Conservation (phyloP, 2,329 filamentous ascomycete species). For the Colletotrichum endophyticum region DNA sequence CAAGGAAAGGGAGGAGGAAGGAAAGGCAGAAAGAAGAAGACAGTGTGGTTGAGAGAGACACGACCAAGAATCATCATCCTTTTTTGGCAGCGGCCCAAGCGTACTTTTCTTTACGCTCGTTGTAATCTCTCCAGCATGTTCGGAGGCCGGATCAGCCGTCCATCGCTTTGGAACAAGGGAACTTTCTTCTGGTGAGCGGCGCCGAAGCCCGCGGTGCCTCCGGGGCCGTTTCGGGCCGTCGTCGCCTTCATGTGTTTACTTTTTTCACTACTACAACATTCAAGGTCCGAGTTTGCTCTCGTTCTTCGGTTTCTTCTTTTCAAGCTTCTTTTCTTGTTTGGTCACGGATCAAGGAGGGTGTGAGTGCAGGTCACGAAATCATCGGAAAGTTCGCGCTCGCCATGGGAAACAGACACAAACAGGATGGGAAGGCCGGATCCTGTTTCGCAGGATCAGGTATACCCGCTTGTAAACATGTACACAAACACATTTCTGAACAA, state of each 20-base stretch:
- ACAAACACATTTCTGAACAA: background rate
- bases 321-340: background rate
- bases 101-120: constrained; percentile 56
- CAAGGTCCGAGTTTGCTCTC: background rate
- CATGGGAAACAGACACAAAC: background rate
- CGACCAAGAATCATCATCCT: constrained; percentile 25
- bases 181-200: constrained; percentile 10
- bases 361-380: constrained; percentile 19
- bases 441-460: background rate
- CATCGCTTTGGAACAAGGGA: constrained; percentile 26
- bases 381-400: background rate
- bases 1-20: background rate
- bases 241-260: constrained; percentile 42
- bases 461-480: background rate
- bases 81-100: constrained; percentile 28
- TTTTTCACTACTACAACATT: constrained; percentile 25
- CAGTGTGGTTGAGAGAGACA: background rate
- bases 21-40: background rate
- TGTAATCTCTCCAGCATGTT: constrained; percentile 48
- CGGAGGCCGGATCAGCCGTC: constrained; percentile 39
- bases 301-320: constrained; percentile 26
- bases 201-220: constrained; percentile 6
- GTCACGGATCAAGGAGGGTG: background rate
- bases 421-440: constrained; percentile 3
- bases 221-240: constrained; percentile 25